A percentile compares a stretch with the other conserved stretches of the same genome.
Evolutionary conservation across 169 alveolate species (phyloP).

Genomic region (Babesia gibsoni): DNA sequence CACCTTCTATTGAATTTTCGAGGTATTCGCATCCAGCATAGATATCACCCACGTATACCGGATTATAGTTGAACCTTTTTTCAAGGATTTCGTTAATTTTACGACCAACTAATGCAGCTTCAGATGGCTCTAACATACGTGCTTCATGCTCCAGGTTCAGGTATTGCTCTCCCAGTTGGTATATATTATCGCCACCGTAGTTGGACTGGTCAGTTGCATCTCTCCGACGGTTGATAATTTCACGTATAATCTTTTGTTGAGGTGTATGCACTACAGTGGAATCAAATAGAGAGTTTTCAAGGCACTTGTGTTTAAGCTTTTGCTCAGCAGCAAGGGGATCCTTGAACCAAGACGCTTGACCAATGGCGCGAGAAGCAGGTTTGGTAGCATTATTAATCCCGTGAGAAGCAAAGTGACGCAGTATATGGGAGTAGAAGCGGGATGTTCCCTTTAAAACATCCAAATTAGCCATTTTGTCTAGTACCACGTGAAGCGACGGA

Average conservation of each 20-base stretch:
- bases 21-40: too few species aligned
- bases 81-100: slow-evolving; percentile 31
- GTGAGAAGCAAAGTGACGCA: too few species aligned
- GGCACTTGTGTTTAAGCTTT: not conserved
- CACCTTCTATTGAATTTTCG: too few species aligned
- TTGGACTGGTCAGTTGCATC: not conserved
- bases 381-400: not conserved
- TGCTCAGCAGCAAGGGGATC: not conserved
- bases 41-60: not conserved
- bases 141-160: slow-evolving; percentile 29
- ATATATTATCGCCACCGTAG: not conserved
- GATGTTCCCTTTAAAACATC: too few species aligned
- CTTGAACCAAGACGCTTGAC: not conserved
- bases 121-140: slow-evolving; percentile 20
- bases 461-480: too few species aligned
- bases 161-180: slow-evolving; percentile 42
- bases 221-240: slow-evolving; percentile 18
- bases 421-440: too few species aligned
- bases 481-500: too few species aligned
- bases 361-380: not conserved
- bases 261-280: slow-evolving; percentile 12
- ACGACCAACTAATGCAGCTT: not conserved
- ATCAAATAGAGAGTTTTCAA: not conserved
- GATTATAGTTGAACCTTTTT: slow-evolving; percentile 42
- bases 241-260: slow-evolving; percentile 6